Evolutionary conservation across 306 rosid species (phyloP).

Genomic region (Citrullus colocynthis): DNA sequence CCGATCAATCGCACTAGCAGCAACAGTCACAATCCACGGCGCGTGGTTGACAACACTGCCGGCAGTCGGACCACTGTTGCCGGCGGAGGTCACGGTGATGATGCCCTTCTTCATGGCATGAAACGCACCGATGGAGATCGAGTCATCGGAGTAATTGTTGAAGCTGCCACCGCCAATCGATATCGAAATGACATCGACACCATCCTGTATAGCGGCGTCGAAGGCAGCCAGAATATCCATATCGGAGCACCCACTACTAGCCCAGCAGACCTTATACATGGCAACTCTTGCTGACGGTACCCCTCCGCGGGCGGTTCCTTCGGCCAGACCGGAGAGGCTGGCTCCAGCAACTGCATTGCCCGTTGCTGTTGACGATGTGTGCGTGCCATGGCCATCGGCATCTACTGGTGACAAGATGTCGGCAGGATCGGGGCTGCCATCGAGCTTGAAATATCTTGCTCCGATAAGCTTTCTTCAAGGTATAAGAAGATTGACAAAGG

Average conservation of each 20-base stretch:
- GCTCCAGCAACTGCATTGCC: constrained; percentile 49
- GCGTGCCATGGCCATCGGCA: constrained; percentile 68
- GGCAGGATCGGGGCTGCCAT: constrained; percentile 26
- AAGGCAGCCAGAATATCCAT: constrained; percentile 80
- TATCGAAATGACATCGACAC: constrained; percentile 77
- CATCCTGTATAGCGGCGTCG: constrained; percentile 80
- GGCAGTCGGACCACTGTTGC: constrained; percentile 61
- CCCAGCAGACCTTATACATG: constrained; percentile 83
- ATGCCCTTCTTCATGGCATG: constrained; percentile 80
- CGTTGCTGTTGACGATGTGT: constrained; percentile 62
- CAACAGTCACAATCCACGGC: constrained; percentile 89
- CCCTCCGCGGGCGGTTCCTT: constrained; percentile 62
- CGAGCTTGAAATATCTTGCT: constrained; percentile 76
- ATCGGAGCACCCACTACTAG: constrained; percentile 44
- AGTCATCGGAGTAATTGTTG: constrained; percentile 23
- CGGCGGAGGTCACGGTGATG: constrained; percentile 66
- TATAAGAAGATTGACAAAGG: background rate
- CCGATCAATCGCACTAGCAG: constrained; percentile 78
- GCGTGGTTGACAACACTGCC: constrained; percentile 45
- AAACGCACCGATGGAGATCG: constrained; percentile 57
- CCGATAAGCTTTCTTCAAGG: constrained; percentile 65
- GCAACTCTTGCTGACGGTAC: constrained; percentile 74
- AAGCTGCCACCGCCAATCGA: constrained; percentile 59
- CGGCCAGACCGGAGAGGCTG: constrained; percentile 59
- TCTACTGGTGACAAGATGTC: constrained; percentile 73